Percentiles rank a stretch among this genome's conserved stretches.
phyloP scores from a whole-genome alignment of 2,329 filamentous ascomycete species.

The Mariannaea elegans region DNA sequence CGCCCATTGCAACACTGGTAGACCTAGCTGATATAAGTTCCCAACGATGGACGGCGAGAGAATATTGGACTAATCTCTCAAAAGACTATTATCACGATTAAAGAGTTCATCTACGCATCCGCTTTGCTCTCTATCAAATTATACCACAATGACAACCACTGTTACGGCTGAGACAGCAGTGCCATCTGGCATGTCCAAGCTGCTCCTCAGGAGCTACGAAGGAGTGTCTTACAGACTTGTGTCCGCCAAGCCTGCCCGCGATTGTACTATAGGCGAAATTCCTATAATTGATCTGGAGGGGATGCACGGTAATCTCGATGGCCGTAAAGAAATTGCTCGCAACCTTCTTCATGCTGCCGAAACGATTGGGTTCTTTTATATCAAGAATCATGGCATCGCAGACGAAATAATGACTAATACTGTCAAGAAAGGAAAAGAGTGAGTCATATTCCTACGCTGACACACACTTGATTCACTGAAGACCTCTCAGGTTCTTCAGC shows the following conservation, averaged over 20 bases:
- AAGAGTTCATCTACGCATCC: too few species aligned
- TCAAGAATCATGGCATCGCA: constrained; percentile 59
- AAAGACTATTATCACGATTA: too few species aligned
- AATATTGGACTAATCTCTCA: too few species aligned
- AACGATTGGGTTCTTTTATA: constrained; percentile 65
- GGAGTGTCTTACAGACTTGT: constrained; percentile 2
- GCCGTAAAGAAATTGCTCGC: constrained; percentile 50
- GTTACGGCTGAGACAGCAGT: background rate
- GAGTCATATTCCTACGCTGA: background rate
- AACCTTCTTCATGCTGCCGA: constrained; percentile 56
- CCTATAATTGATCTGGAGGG: constrained; percentile 61
- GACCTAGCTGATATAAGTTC: too few species aligned
- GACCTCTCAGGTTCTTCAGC: too few species aligned
- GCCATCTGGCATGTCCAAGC: background rate
- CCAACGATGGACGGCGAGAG: too few species aligned
- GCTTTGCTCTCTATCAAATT: background rate
- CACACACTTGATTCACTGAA: background rate
- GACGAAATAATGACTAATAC: constrained; percentile 40
- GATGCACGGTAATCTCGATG: constrained; percentile 48
- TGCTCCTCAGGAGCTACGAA: constrained; percentile 6
- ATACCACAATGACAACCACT: background rate
- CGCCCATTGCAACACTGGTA: too few species aligned
- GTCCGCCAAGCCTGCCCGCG: constrained; percentile 1
- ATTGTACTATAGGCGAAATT: constrained; percentile 51
- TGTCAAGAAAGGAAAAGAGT: constrained; percentile 34